Base-by-base conservation (phyloP, 192 early-diverging fungal species). In the Coemansia sp. region DNA sequence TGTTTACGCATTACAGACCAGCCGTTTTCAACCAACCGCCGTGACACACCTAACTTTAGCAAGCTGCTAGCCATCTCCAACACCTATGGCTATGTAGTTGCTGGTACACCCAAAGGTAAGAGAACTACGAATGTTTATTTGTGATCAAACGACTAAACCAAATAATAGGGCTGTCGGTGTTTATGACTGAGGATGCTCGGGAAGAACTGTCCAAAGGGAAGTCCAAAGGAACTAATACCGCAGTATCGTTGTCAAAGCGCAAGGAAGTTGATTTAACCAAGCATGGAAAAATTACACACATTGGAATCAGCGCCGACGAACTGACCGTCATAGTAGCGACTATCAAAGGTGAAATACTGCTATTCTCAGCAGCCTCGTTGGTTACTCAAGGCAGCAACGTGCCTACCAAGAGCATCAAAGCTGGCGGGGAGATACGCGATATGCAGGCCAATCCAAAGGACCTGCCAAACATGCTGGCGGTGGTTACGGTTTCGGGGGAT, bases 1-100 rank as follows among this genome's bases (percentile, higher is more conserved):
- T 64, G 64, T 26, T 39, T 78, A 46, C 69, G 58, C n/a, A 54
- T 78, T 8, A 37, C 69, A 5, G 52, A 57, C 60, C n/a, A 64
- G 30, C 65, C 23, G 10, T 78, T 78, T 33, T 63, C 68, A 1
- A 26, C 28, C 14, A 23, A 33, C 53, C 52, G 69, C 48, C 68
- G 75, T 36, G 57, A 75, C 0, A 81, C 80, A 9, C 78, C 82
- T 6, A 55, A 75, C 13, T 64, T 74, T 42, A 74, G 78, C 3
- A 79, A 72, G 20, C 60, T 88, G 13, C 72, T 90, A 41, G 82
- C 63, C 0, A 70, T 83, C 7, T 88, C 87, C 23, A 86, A 80
- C 53, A 80, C 41, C n/a, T 82, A 80, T 57, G 87, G 86, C 1
- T 90, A 83, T 47, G 83, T 87, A 48, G 80, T 87, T 12, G 88